Base-by-base conservation (phyloP, 23 red algal genomes). In the Gracilaria gracilis region DNA sequence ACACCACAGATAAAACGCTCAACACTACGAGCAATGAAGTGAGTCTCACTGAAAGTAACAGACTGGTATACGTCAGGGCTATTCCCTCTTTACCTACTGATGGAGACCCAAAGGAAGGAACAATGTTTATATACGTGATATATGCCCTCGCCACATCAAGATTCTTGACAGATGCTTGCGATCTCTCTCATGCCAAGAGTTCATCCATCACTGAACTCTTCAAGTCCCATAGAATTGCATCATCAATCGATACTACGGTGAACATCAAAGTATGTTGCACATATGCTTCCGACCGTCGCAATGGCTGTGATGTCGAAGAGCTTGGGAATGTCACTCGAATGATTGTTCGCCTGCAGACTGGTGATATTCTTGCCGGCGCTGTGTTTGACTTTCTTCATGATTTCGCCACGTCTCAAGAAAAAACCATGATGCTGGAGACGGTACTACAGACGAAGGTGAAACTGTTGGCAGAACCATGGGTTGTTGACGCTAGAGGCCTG, bases 401-500 rank as follows among this genome's bases (percentile, higher is more conserved):
- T 50, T 80, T 79, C 42, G 53, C 61, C 17, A 75, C 12, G 19
- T 55, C 59, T 34, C 53, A 39, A 37, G 54, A 54, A 13, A 55
- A 49, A 38, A 57, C 46, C 0, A 6, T 71, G 25, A n/a, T 59
- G 8, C 69, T 84, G 21, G 16, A 61, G 25, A 48, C 4, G 13
- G 16, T 75, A 11, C 61, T 87, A 24, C 16, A 36, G 38, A 39
- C 86, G 0, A 70, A 82, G 40, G 62, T 77, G 23, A 28, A 15
- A 0, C 28, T 93, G 23, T 42, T 93, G 8, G 54, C 37, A 9
- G 79, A 67, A 46, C 91, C 91, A 19, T 93, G 91, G 91, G 91
- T 93, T 13, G 91, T 93, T 0, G 91, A 93, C 54, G 62, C 91
- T 9, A 80, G 66, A 31, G 91, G 91, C 7, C 37, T 76, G 69